These are phyloP conservation scores for Lasiodiplodia sp. DNA, from an alignment of 2,329 filamentous ascomycete species.

Conservation along the genomic window DNA sequence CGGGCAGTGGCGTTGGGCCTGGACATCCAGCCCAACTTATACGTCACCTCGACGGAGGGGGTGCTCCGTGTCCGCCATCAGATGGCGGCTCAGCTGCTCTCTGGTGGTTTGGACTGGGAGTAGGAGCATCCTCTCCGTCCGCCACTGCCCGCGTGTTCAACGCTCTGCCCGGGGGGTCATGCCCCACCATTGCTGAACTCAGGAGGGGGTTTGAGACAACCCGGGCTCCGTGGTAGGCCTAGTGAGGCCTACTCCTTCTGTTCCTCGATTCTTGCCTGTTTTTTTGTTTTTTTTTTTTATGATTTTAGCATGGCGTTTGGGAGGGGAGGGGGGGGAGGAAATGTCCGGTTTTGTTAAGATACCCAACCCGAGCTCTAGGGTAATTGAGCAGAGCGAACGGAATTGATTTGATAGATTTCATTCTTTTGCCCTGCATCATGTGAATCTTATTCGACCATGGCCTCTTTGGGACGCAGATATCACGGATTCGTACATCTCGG, in stretches of 20 bases:
- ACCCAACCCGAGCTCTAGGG: conserved; percentile 27
- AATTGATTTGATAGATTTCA: conserved; percentile 1
- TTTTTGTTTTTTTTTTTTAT: neutral
- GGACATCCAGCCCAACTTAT: conserved; percentile 53
- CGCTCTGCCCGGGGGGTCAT: conserved; percentile 5
- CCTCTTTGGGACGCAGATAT: neutral
- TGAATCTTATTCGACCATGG: neutral
- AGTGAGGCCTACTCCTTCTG: neutral
- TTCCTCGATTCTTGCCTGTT: neutral
- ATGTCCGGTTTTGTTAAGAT: conserved; percentile 7
- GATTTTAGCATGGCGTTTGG: neutral
- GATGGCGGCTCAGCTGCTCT: conserved; percentile 60
- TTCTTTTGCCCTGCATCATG: neutral
- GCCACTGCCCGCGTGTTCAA: conserved; percentile 1
- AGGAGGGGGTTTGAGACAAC: neutral
- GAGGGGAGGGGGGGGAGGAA: neutral
- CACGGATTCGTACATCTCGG: neutral
- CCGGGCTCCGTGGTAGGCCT: neutral
- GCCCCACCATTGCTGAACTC: neutral
- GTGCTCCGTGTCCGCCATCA: conserved; percentile 67
- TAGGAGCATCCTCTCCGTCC: conserved; percentile 10
- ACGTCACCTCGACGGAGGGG: conserved; percentile 49
- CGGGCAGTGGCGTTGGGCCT: conserved; percentile 61
- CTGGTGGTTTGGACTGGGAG: conserved; percentile 19
- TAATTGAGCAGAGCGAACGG: conserved; percentile 13